These are phyloP conservation scores for Colletotrichum paranaense DNA, from an alignment of 2,329 filamentous ascomycete genomes.

Conservation along the genomic window DNA sequence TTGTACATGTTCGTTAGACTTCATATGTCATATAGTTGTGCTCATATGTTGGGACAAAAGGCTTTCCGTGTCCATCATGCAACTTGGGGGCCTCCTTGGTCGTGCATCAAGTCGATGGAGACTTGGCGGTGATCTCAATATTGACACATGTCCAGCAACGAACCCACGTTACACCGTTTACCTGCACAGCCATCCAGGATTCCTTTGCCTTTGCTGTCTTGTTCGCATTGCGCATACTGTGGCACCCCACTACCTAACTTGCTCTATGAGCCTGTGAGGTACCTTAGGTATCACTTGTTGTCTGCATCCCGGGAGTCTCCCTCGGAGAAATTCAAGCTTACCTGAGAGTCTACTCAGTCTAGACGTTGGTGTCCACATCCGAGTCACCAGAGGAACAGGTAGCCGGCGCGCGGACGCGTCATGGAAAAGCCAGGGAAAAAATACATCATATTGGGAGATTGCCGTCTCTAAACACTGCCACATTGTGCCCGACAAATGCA, in stretches of 20 bases:
- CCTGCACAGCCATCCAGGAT: background rate
- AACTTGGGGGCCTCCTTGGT: background rate
- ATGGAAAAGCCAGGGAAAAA: slow-evolving; percentile 18
- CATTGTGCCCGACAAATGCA: slow-evolving; percentile 20
- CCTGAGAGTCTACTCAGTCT: no score
- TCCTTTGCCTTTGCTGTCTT: background rate
- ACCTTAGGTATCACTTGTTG: background rate
- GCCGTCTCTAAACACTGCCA: slow-evolving; percentile 24
- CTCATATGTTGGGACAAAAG: no score
- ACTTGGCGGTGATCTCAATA: slow-evolving; percentile 17
- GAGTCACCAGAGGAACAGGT: background rate
- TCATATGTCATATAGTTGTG: no score
- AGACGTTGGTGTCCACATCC: background rate
- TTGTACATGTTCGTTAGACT: background rate
- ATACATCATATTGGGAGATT: slow-evolving; percentile 23
- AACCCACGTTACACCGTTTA: background rate
- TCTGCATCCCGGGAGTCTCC: background rate
- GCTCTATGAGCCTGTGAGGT: background rate
- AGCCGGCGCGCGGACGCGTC: slow-evolving; percentile 15
- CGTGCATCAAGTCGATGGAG: slow-evolving; percentile 16
- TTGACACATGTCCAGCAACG: background rate
- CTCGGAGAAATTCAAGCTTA: background rate
- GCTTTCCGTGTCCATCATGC: no score
- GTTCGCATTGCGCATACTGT: background rate
- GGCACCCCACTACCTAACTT: no score